Conservation (phyloP, 768 basidiomycete genomes). For the Lactarius hengduanensis region DNA sequence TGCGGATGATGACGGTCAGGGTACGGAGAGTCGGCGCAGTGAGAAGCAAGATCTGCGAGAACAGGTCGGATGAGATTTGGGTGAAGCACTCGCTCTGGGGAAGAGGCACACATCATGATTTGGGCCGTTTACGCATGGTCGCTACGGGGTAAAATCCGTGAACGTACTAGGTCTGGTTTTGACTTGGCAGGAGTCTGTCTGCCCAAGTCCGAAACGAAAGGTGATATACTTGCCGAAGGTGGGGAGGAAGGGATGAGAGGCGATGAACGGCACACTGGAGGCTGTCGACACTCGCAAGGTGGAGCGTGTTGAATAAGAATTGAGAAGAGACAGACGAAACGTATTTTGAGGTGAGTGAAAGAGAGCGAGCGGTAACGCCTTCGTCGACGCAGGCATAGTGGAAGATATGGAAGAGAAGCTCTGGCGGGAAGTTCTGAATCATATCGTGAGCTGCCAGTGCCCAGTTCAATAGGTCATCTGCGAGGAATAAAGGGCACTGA, state of each 20-base stretch:
- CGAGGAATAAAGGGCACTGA: neutral
- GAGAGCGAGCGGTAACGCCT: slow-evolving; percentile 20
- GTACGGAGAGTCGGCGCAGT: slow-evolving; percentile 20
- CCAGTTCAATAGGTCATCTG: neutral
- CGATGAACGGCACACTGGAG: slow-evolving; percentile 9
- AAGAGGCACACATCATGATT: neutral
- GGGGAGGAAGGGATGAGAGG: slow-evolving; percentile 16
- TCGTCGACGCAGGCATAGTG: slow-evolving; percentile 21
- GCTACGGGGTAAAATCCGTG: no score
- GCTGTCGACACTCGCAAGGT: slow-evolving; percentile 2
- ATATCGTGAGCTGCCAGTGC: neutral
- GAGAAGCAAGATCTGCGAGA: slow-evolving; percentile 15
- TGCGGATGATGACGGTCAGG: slow-evolving; percentile 15
- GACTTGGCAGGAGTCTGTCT: neutral
- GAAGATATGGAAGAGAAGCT: slow-evolving; percentile 22
- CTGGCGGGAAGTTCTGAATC: slow-evolving; percentile 21
- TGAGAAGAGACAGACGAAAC: slow-evolving; percentile 12
- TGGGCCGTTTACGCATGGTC: slow-evolving; percentile 5
- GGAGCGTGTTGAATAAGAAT: slow-evolving; percentile 22
- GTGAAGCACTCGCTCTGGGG: neutral
- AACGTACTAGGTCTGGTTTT: neutral
- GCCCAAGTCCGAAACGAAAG: slow-evolving; percentile 18
- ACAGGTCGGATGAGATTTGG: neutral
- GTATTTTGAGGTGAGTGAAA: slow-evolving; percentile 20
- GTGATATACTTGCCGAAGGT: slow-evolving; percentile 17